Conservation (phyloP, 441 rosid genomes). For the Viola pubescens region DNA sequence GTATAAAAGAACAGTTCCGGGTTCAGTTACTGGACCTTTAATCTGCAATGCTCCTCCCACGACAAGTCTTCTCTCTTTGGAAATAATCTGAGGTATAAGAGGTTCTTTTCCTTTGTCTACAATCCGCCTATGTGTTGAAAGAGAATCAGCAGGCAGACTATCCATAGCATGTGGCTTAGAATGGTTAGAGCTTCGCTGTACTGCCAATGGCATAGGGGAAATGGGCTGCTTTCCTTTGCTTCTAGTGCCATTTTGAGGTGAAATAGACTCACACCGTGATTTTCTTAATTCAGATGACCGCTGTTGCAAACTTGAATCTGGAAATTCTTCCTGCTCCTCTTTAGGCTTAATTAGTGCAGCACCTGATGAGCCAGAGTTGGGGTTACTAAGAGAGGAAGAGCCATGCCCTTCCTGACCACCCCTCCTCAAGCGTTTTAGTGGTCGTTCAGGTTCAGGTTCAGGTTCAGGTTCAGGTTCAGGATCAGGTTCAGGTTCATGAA, state of each 20-base stretch:
- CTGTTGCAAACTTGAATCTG: conserved; percentile 15
- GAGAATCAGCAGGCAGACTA: conserved; percentile 10
- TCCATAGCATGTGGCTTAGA: neutral
- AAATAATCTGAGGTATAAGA: conserved; percentile 23
- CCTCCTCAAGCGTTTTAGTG: conserved; percentile 63
- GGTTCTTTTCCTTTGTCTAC: conserved; percentile 45
- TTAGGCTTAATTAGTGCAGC: conserved; percentile 25
- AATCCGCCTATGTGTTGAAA: conserved; percentile 13
- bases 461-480: conserved; percentile 24
- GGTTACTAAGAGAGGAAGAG: conserved; percentile 20
- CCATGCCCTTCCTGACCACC: conserved; percentile 34
- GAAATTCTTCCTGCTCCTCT: conserved; percentile 26
- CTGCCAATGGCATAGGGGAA: conserved; percentile 20
- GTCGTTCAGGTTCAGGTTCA: conserved; percentile 40
- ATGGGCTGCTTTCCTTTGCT: conserved; percentile 24
- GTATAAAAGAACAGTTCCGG: conserved; percentile 11
- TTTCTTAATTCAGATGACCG: conserved; percentile 11
- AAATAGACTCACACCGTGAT: conserved; percentile 14
- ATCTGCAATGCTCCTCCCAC: conserved; percentile 18
- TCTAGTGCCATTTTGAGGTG: conserved; percentile 14
- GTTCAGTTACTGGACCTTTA: conserved; percentile 24
- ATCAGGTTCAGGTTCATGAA: conserved; percentile 28
- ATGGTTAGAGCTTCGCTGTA: conserved; percentile 12
- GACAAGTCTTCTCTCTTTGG: conserved; percentile 19
- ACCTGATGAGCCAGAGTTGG: conserved; percentile 23